phyloP scores from a whole-genome alignment of 352 stramenopile genomes.

The Phytophthora sansomeana region DNA sequence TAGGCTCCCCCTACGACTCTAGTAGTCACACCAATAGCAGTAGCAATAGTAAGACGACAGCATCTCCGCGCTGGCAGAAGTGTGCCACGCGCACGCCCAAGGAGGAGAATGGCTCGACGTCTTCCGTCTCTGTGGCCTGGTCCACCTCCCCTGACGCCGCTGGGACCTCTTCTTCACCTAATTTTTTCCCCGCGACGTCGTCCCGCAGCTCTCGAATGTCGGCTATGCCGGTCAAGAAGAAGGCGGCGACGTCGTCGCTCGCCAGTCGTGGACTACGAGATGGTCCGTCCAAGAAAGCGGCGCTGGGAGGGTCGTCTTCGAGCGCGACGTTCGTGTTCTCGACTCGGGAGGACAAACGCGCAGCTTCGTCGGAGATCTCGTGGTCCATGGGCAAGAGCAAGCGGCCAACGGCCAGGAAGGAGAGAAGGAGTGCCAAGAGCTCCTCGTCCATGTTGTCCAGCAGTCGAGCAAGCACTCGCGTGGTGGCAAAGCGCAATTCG shows the following conservation, averaged over 20 bases:
- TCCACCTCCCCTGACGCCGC: conserved; percentile 22
- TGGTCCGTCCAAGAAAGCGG: conserved; percentile 25
- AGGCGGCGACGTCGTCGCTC: conserved; percentile 13
- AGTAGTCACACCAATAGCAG: conserved; percentile 38
- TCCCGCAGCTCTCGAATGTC: conserved; percentile 3
- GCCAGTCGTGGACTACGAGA: conserved; percentile 26
- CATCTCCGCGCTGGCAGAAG: conserved; percentile 47
- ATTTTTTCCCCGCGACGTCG: conserved; percentile 37
- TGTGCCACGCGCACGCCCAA: conserved; percentile 36
- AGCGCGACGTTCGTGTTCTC: conserved; percentile 39
- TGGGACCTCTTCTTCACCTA: conserved; percentile 20
- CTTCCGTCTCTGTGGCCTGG: conserved; percentile 15
- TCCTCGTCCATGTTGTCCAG: conserved; percentile 15
- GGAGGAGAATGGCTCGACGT: conserved; percentile 23
- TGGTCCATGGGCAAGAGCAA: conserved; percentile 50
- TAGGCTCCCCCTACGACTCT: conserved; percentile 17
- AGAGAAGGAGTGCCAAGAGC: conserved; percentile 49
- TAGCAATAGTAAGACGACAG: conserved; percentile 38
- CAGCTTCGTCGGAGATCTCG: conserved; percentile 29
- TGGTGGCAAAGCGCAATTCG: conserved; percentile 8
- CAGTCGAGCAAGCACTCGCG: conserved; percentile 15
- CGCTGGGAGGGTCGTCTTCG: conserved; percentile 9
- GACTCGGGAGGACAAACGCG: conserved; percentile 32
- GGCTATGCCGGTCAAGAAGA: conserved; percentile 33
- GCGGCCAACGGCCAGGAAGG: conserved; percentile 40